These are phyloP conservation scores for Tulasnella sp. DNA, from an alignment of 768 basidiomycete genomes.

Conservation along the genomic window DNA sequence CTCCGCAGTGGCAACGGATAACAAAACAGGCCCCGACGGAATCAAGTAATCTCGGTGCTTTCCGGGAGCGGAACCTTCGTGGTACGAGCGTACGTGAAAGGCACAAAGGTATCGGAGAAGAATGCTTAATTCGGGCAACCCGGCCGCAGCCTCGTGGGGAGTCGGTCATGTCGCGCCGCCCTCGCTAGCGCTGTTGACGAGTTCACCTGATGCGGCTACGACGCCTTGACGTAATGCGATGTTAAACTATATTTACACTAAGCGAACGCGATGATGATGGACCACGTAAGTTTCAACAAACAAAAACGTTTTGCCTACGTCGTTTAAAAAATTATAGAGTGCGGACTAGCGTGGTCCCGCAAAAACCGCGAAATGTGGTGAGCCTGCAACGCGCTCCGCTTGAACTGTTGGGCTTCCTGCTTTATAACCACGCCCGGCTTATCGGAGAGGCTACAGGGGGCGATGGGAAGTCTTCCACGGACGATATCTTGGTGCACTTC, in stretches of 20 bases:
- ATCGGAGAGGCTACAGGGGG: not conserved
- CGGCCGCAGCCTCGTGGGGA: not conserved
- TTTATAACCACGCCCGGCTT: not conserved
- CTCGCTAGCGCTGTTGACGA: not conserved
- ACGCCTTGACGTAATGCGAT: not conserved
- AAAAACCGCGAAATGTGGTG: not conserved
- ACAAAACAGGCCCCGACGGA: not conserved
- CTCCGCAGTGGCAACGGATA: not conserved
- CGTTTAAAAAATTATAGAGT: not conserved
- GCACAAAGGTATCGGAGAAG: not conserved
- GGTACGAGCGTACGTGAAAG: not conserved
- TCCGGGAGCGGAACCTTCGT: not conserved
- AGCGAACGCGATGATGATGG: not conserved
- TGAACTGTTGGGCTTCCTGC: not conserved
- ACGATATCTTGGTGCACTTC: not conserved
- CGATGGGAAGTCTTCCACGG: not conserved
- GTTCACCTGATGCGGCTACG: not conserved
- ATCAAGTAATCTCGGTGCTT: conserved; percentile 1
- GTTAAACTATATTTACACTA: not conserved
- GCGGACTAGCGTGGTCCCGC: not conserved
- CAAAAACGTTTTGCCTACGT: not conserved
- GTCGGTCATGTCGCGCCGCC: not conserved
- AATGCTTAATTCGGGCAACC: not conserved
- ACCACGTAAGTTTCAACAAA: not conserved
- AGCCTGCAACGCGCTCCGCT: not conserved